These are phyloP conservation scores for Claviceps africana DNA, from an alignment of 2,329 filamentous ascomycete genomes.

Conservation along the genomic window DNA sequence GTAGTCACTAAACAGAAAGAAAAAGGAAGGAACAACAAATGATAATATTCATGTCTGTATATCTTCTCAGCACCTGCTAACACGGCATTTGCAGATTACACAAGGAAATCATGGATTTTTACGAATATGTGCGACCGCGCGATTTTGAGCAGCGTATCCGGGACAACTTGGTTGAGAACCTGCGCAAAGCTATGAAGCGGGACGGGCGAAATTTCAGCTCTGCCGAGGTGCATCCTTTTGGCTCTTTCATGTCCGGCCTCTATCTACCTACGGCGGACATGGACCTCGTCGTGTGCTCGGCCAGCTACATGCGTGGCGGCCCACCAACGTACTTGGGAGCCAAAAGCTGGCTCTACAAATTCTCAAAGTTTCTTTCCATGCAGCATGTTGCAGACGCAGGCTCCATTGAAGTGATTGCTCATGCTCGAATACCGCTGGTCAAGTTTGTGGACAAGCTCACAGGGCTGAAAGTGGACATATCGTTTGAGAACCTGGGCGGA, in stretches of 20 bases:
- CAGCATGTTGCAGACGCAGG: slow-evolving; percentile 42
- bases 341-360: slow-evolving; percentile 45
- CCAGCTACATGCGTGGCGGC: slow-evolving; percentile 40
- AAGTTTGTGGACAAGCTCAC: slow-evolving; percentile 76
- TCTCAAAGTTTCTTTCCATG: slow-evolving; percentile 44
- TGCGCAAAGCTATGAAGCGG: slow-evolving; percentile 45
- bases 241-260: slow-evolving; percentile 81
- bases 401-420: slow-evolving; percentile 52
- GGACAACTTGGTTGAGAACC: slow-evolving; percentile 53
- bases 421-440: slow-evolving; percentile 78
- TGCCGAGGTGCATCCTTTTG: slow-evolving; percentile 61
- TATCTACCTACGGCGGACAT: slow-evolving; percentile 69
- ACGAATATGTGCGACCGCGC: slow-evolving; percentile 65
- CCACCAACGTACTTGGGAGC: slow-evolving; percentile 31
- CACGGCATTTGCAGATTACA: slow-evolving; percentile 46
- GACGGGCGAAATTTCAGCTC: slow-evolving; percentile 36
- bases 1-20: too few relatives aligned
- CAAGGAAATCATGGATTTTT: slow-evolving; percentile 82
- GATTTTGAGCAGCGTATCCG: slow-evolving; percentile 67
- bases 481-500: slow-evolving; percentile 83
- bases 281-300: slow-evolving; percentile 70
- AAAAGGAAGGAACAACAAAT: too few relatives aligned
- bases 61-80: not conserved
- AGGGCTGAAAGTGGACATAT: slow-evolving; percentile 76
- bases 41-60: too few relatives aligned